Evolutionary conservation across 2,329 filamentous ascomycete species (phyloP).

Genomic region (Cladophialophora exuberans): DNA sequence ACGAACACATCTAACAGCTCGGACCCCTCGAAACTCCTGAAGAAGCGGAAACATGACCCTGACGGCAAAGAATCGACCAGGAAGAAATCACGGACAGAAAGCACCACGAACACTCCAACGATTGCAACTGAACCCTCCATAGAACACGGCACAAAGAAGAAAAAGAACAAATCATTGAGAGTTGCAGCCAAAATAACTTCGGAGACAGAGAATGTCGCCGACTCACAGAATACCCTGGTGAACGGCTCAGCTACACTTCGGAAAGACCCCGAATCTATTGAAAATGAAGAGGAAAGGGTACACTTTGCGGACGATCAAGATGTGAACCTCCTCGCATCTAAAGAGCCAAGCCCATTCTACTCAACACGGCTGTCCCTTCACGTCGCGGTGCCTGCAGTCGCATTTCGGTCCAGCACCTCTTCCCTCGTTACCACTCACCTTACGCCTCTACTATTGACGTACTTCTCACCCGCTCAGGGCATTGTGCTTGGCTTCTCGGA

Average conservation of each 20-base stretch:
- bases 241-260: too few relatives aligned
- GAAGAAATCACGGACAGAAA: conserved; percentile 22
- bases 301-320: conserved; percentile 2
- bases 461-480: conserved; percentile 62
- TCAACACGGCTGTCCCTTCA: conserved; percentile 58
- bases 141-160: conserved; percentile 23
- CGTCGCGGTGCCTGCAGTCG: conserved; percentile 62
- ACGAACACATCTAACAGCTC: neutral
- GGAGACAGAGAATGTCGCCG: conserved; percentile 2
- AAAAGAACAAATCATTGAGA: conserved; percentile 23
- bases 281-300: conserved; percentile 1
- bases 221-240: too few relatives aligned
- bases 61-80: conserved; percentile 25
- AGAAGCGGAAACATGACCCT: conserved; percentile 30
- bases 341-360: conserved; percentile 28
- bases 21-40: conserved; percentile 14
- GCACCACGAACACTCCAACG: neutral
- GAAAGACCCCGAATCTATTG: too few relatives aligned
- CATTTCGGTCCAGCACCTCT: conserved; percentile 56
- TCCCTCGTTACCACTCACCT: conserved; percentile 64
- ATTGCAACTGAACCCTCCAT: neutral
- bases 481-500: conserved; percentile 41
- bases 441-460: conserved; percentile 65
- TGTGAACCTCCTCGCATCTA: conserved; percentile 22
- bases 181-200: conserved; percentile 12